These are phyloP conservation scores for Calonectria leucothoes DNA, from an alignment of 2,329 filamentous ascomycete genomes.

Conservation along the genomic window DNA sequence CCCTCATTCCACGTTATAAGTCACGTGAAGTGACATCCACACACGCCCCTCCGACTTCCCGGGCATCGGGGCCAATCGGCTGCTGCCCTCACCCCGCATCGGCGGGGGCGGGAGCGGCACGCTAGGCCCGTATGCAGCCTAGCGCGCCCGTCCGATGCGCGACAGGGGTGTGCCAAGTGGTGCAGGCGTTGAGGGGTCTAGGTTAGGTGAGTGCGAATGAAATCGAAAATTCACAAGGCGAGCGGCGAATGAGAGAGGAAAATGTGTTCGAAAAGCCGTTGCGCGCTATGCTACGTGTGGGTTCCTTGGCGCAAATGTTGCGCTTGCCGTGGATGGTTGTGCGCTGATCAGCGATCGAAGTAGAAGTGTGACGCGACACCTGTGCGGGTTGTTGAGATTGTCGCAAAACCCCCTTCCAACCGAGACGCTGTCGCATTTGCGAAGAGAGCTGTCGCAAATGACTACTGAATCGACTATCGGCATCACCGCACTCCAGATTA, in stretches of 20 bases:
- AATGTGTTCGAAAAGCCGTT: not conserved
- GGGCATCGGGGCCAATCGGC: slow-evolving; percentile 29
- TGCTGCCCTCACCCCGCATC: slow-evolving; percentile 28
- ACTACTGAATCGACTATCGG: not conserved
- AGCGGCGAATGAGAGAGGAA: not conserved
- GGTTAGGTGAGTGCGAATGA: slow-evolving; percentile 14
- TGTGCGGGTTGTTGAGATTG: not conserved
- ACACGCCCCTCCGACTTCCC: not conserved
- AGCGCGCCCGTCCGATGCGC: slow-evolving; percentile 25
- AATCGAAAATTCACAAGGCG: not conserved
- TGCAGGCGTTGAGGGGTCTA: slow-evolving; percentile 6
- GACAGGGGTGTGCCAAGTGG: slow-evolving; percentile 26
- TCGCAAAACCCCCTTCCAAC: slow-evolving; percentile 7
- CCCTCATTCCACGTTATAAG: not conserved
- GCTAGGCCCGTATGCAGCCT: slow-evolving; percentile 30
- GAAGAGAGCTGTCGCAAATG: slow-evolving; percentile 8
- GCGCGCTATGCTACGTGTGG: not conserved
- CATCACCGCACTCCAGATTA: not conserved
- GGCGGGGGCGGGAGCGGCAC: slow-evolving; percentile 36
- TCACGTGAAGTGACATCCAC: slow-evolving; percentile 26
- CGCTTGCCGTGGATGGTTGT: not conserved
- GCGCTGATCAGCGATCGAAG: not conserved
- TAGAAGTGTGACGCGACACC: not conserved
- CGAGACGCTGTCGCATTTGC: slow-evolving; percentile 14
- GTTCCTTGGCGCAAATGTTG: not conserved